Evolutionary conservation across 2,329 filamentous ascomycete species (phyloP), one percentile per base, ranked within the genome.

Genomic region (Zymoseptoria ardabiliae): DNA sequence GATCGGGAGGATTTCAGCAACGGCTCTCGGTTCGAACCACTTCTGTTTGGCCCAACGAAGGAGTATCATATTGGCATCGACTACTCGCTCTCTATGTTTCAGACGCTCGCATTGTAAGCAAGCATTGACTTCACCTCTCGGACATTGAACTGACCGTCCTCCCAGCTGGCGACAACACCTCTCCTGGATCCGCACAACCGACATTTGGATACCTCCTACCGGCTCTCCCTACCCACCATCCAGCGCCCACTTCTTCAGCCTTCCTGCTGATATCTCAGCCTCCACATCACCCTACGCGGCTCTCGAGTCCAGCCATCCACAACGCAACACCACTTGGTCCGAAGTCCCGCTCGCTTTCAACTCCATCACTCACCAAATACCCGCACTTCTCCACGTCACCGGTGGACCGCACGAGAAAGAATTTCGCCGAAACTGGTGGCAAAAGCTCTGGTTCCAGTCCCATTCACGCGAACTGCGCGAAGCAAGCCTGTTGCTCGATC

Each of bases 11-110:
- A 51, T 19, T 21, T 2, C 65, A 74, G 41, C 61, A 73, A 74
- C 2, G 71, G 76, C 1, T 70, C 80, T 3, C 79, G 81, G 63
- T 79, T 77, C 62, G 73, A 76, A 58, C 77, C 76, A 1, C 64
- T 67, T 10, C 58, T 58, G 2, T 51, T 56, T 23, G 58, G 53
- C 13, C 58, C 49, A 20, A 60, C 62, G n/a, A 66, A 64, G 17
- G 66, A 68, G 49, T 67, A 58, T 25, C 62, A 65, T 11, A 62
- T 68, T 28, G 62, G 62, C 20, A 53, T 67, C 22, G 66, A 68
- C 50, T 65, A 68, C 28, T 61, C 63, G n/a, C 64, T 61, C 8
- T 64, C 66, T 21, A 35, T 67, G 21, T 68, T 68, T 59, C 66
- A 68, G 51, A 70, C 73, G 6, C 55, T 70, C 20, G 68, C 69